Base-by-base conservation (phyloP, 2,329 filamentous ascomycete species). In the Botrytis medusae region DNA sequence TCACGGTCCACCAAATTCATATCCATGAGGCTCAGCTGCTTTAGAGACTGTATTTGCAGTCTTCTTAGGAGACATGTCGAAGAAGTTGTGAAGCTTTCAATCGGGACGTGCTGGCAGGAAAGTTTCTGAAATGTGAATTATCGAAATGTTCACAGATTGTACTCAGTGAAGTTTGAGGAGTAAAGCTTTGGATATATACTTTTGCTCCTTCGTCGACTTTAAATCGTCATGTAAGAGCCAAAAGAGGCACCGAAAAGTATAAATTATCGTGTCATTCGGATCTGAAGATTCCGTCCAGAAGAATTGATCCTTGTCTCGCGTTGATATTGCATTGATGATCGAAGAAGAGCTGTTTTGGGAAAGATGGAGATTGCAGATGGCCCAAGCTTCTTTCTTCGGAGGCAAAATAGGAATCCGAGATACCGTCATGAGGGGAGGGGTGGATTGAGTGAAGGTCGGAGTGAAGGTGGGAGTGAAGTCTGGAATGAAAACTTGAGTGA, bases 1-100 rank as follows among this genome's bases (percentile, higher is more conserved):
- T 72, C 78, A 81, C 81, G 80, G 81, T 75, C 81, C 81, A 37
- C 74, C 74, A 74, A 82, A 82, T 74, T 82, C 81, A 75, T 81
- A 81, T 67, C 79, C 79, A 76, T 80, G 80, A 20, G 76, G 69
- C 71, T 78, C 74, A 37, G 70, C 68, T 68, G 75, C 75, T 73
- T 78, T 79, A 12, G 72, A 74, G 7, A 73, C 74, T 18, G 54
- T 60, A 37, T 8, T 37, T 8, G 37, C 37, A 6, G 77, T 75
- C 65, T 74, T 59, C 76, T 79, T 78, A 4, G 74, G 57, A 44
- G 77, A 70, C 79, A 81, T 80, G 4, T 70, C 75, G 73, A 69
- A 72, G 73, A 29, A 65, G 16, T 12, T 20, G 4, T 46, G 2
- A 44, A 71, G 1, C 25, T 42, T 34, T 65, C 20, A 20, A 37